Evolutionary conservation across 495 filamentous ascomycete genomes (phyloP), one percentile per base, ranked within the genome.

Genomic region (Aspergillus olivimuriae): DNA sequence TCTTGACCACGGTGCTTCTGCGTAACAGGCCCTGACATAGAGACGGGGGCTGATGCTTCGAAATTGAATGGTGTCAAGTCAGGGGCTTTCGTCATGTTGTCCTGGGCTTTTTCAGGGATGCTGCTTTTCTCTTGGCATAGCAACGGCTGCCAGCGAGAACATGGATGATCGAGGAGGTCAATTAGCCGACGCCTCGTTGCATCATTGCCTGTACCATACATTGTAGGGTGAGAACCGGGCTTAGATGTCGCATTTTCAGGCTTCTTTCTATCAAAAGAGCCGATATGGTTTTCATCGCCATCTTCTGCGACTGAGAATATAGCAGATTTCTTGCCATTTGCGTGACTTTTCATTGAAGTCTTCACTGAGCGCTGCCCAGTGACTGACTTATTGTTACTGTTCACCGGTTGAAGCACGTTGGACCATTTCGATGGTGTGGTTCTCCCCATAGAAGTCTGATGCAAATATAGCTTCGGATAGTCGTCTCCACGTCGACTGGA

Each of bases 271-370:
- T 23, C 11, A 39, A 9, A 15, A 21, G 31, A 10, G 30, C 21
- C 32, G 9, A n/a, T 7, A 37, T 39, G 43, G 8, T 38, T 53
- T 40, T 51, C 43, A 14, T 69, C 67, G 0, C 63, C 66, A 56
- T 76, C 72, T 47, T 77, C 73, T 35, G 65, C 55, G 21, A 73
- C 45, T 0, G 50, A 43, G 15, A 58, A 46, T 40, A 69, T 49
- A 11, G 48, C 52, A 34, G 52, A 52, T 33, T 46, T 49, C 9
- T 43, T 50, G 8, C 40, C 43, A 19, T 31, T 38, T 26, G 39
- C 50, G 1, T 43, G 31, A n/a, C 34, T 47, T 40, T 51, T 57
- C 9, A 30, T 43, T 21, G 46, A 32, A 28, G 36, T 42, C 6
- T 48, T 44, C 8, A 40, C 34, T 23, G 34, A 2, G 12, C 6